Evolutionary conservation across 73 alveolate genomes (phyloP), one percentile per base, ranked within the genome.

Genomic region (Blepharisma stoltei): DNA sequence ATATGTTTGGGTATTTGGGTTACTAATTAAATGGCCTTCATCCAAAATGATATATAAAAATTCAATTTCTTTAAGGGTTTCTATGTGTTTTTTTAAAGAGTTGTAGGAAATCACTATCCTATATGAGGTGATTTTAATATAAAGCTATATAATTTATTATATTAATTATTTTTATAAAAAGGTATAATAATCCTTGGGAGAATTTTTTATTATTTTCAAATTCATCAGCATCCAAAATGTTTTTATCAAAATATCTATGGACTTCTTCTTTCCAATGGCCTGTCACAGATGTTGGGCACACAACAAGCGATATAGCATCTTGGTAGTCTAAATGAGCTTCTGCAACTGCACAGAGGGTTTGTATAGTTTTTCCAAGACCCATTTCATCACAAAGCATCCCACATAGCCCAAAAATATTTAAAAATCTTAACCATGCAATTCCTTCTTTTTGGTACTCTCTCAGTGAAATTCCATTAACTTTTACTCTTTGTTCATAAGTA

Each of bases 341-440:
- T 11, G 95, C 89, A 44, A 95, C 85, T 1, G 91, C 97, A 37
- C 95, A 90, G 43, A 95, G 83, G 37, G 98, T 88, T 81, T 93
- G 93, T 6, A 95, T 81, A 49, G 99, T 92, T 87, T 95, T 95
- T 0, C 99, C 99, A 54, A 95, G 86, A 0, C 99, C 99, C 99
- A 95, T 95, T 90, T 95, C 99, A 88, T 97, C 99, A 83, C 99
- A 97, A 18, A 97, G 89, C 14, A 98, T 98, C 48, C 98, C 98
- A 54, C 95, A 91, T 18, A 97, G 88, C 23, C 97, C 93, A 83
- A 89, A 95, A 52, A 81, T 79, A n/a, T 94, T 93, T 70, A 97
- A 85, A 71, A 94, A 93, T 60, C 95, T 88, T 68, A 97, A 77
- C 99, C 99, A 97, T 49, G 89, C 83, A 27, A 97, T 86, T 54